Conservation (phyloP, 306 rosid species). For the Quercus agrifolia region DNA sequence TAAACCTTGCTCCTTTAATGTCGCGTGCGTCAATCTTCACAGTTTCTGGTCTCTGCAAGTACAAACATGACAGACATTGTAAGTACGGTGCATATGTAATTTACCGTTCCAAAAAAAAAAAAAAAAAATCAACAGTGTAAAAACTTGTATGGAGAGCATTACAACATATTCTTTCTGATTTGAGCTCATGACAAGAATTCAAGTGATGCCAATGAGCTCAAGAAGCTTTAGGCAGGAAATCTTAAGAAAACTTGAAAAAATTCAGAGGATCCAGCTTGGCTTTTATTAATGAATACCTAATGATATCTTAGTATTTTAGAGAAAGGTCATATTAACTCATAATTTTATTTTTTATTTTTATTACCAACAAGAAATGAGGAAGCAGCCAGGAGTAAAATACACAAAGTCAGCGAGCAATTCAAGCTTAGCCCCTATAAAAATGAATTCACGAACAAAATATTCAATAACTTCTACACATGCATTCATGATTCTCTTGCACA, state of each 20-base stretch:
- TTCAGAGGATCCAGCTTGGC: neutral
- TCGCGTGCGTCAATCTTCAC: constrained; percentile 80
- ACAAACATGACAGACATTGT: constrained; percentile 10
- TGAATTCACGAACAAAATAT: neutral
- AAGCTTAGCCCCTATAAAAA: neutral
- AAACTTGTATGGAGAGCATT: neutral
- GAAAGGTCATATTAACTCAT: neutral
- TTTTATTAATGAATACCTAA: neutral
- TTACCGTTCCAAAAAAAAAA: too few relatives aligned
- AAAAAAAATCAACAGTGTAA: neutral
- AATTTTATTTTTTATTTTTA: neutral
- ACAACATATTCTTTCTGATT: neutral
- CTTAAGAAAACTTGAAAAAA: neutral
- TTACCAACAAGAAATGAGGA: neutral
- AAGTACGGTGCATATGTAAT: neutral
- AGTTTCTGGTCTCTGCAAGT: constrained; percentile 78
- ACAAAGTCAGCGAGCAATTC: neutral
- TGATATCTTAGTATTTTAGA: neutral
- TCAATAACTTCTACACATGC: neutral
- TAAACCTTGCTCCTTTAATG: constrained; percentile 59
- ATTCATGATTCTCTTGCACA: neutral
- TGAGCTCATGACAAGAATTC: constrained; percentile 8
- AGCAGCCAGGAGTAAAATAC: neutral
- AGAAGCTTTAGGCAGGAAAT: neutral
- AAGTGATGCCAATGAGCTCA: neutral